Base-by-base conservation (phyloP, 495 filamentous ascomycete genomes). In the Staphylotrichum longicolle region DNA sequence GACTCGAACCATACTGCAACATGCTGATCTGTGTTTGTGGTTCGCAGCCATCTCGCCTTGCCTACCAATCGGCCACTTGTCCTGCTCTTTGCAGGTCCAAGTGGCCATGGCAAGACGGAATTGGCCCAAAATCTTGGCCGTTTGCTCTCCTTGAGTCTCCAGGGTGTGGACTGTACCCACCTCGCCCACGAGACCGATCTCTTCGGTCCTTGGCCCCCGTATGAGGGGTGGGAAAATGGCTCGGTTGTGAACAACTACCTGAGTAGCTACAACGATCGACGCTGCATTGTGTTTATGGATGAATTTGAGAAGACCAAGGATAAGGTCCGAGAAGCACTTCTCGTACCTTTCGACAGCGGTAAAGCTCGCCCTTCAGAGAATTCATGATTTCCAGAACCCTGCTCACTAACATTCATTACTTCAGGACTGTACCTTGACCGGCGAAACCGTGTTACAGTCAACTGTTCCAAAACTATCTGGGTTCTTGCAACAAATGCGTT, bases 391-490 rank as follows among this genome's bases (percentile, higher is more conserved):
- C 35, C 2, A 41, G 15, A 40, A 20, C 11, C 12, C 14, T 11
- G 20, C 1, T 2, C 7, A 1, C 33, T 51, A 5, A 52, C 34
- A 32, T 27, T 12, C 37, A 12, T 44, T 15, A 5, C 4, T 33
- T 6, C 3, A 63, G 64, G 64, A 2, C 48, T 58, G n/a, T 63
- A 63, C 48, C 46, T 42, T 15, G 56, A 67, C 42, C 55, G 59
- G 7, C 48, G 62, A 11, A 62, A 32, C 33, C 39, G 15, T 3
- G 40, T 20, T 1, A 1, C 10, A 12, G 15, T 85, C 11, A 74
- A 85, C 58, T 85, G 82, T 64, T 74, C 73, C 1, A 81, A 80
- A 32, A 81, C 77, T 0, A 79, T 86, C 9, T 85, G 82, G 84
- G 75, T 85, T 12, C 55, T 86, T 1, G 79, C 82, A 0, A 83